Evolutionary conservation across 768 basidiomycete genomes (phyloP), one percentile per base, ranked within the genome.

Genomic region (Tephrocybe sp.): DNA sequence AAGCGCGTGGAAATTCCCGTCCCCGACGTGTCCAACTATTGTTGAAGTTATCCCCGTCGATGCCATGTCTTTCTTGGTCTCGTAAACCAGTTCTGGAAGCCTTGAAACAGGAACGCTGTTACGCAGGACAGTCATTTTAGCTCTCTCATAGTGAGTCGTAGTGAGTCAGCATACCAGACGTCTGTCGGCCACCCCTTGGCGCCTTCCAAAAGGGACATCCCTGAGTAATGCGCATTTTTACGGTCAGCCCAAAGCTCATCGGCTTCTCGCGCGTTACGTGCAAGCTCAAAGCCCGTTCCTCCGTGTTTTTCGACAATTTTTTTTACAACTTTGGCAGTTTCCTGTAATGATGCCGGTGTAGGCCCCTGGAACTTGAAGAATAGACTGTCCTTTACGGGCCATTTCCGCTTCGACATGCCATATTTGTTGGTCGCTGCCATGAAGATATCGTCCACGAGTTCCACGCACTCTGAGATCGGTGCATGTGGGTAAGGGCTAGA

Each of bases 361-460:
- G 84, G 77, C 10, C 89, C 89, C 59, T 92, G 89, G 65, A 96
- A 83, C 65, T 93, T 92, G 78, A 96, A 88, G 71, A 92, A 91
- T 10, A 96, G 74, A 17, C 79, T 82, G 62, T 92, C 89, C 22
- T 70, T 72, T 47, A 78, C 81, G 0, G 79, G 78, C 68, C 83
- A 91, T 53, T 75, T 76, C 35, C 72, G 76, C 33, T 65, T 64
- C 23, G 79, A 84, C 54, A 69, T 74, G 58, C 80, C 81, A 49
- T 70, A 78, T 39, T 71, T 68, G 65, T 87, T 85, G 34, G 77
- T 75, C 5, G 85, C 78, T 31, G 71, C 66, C 79, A 91, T 86
- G 65, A 84, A 83, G 39, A 74, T 67, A 41, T 82, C 78, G 63
- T 96, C 92, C 22, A 89, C 74, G 6, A 93, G 79, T 59, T 95